These are phyloP conservation scores for Solanum appendiculatum DNA, from an alignment of 257 asterid species.

Conservation along the genomic window DNA sequence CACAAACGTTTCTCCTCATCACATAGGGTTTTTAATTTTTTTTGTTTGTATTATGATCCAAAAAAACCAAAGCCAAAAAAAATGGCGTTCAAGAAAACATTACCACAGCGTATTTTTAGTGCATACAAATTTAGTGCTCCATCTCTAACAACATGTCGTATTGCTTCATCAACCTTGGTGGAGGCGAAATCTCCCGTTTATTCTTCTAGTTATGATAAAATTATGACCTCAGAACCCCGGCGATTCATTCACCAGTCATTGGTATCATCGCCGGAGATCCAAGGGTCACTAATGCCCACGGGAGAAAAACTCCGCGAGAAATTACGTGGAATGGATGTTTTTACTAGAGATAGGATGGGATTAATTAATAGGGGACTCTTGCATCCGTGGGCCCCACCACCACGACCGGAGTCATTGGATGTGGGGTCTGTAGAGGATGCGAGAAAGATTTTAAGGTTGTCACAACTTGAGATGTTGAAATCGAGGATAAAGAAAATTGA, in stretches of 20 bases:
- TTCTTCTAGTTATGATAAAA: neutral
- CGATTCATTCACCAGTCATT: neutral
- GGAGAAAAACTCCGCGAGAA: constrained; percentile 1
- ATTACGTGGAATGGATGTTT: neutral
- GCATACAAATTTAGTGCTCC: neutral
- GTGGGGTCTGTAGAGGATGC: neutral
- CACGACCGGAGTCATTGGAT: neutral
- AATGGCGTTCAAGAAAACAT: neutral
- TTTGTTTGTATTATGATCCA: neutral
- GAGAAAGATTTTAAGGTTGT: neutral
- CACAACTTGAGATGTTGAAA: constrained; percentile 5
- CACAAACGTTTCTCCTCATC: neutral
- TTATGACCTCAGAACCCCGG: neutral
- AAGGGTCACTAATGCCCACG: neutral
- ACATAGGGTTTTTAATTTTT: neutral
- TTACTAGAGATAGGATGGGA: neutral
- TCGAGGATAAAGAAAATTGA: neutral
- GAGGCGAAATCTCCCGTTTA: neutral
- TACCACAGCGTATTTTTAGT: neutral
- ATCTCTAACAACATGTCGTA: neutral
- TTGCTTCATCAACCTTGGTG: neutral
- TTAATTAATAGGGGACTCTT: neutral
- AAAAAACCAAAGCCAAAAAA: neutral
- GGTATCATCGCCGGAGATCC: neutral
- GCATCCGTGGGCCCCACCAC: neutral